Conservation (phyloP, 208 protist genomes). For the Acanthamoeba lugdunensis region DNA sequence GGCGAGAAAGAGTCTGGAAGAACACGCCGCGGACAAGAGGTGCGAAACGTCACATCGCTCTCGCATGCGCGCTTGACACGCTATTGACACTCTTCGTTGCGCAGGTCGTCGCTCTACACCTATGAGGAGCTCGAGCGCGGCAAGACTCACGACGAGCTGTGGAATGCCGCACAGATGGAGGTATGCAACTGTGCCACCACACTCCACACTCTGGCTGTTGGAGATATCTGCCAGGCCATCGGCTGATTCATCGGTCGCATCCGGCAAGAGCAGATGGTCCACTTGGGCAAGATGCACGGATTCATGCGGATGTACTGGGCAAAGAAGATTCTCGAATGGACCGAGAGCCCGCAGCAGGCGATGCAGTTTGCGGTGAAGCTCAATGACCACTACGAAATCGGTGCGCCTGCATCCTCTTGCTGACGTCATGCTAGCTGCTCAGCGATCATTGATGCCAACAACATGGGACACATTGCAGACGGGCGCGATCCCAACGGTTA, state of each 20-base stretch:
- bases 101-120: conserved; percentile 44
- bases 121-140: conserved; percentile 73
- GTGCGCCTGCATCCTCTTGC: not conserved
- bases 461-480: conserved; percentile 44
- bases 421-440: not conserved
- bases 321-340: conserved; percentile 87
- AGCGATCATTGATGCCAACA: not conserved
- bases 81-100: not conserved
- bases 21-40: conserved; percentile 75
- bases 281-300: conserved; percentile 84
- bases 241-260: not conserved
- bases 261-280: conserved; percentile 73
- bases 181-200: not conserved
- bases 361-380: conserved; percentile 77
- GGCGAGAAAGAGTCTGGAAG: conserved; percentile 77
- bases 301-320: conserved; percentile 87
- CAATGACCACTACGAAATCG: conserved; percentile 81
- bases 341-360: conserved; percentile 75
- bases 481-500: conserved; percentile 82
- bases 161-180: conserved; percentile 79
- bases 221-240: too few species aligned
- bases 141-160: conserved; percentile 83
- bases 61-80: not conserved
- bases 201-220: not conserved
- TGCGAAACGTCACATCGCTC: not conserved